These are phyloP conservation scores for Trichoderma reesei DNA, from an alignment of 495 filamentous ascomycete species.

Conservation along the genomic window DNA sequence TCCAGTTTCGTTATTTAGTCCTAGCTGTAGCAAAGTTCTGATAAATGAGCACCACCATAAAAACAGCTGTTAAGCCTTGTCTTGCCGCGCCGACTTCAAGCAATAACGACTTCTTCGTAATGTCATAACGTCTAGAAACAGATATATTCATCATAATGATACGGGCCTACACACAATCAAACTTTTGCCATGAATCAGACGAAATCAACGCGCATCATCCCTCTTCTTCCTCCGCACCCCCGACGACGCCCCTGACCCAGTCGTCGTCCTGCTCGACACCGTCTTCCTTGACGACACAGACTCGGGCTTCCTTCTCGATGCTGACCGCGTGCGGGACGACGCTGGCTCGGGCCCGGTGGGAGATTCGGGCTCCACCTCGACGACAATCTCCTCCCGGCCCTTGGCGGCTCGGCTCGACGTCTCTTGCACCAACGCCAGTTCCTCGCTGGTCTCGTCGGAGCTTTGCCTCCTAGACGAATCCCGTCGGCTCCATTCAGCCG, in stretches of 20 bases:
- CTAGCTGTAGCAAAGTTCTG: too few species aligned
- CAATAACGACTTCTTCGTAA: too few species aligned
- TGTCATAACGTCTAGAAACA: too few species aligned
- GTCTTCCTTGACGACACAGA: not conserved
- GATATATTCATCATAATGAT: conserved; percentile 1
- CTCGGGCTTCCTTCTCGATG: conserved; percentile 1
- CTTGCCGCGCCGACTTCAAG: too few species aligned
- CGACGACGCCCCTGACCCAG: not conserved
- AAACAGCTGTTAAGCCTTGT: too few species aligned
- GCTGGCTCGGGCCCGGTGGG: not conserved
- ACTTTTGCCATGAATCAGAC: not conserved
- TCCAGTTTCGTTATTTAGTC: too few species aligned
- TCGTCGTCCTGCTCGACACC: conserved; percentile 1
- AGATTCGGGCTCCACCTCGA: conserved; percentile 10
- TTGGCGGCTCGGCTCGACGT: not conserved
- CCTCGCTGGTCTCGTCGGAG: conserved; percentile 12
- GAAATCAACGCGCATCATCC: not conserved
- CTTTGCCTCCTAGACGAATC: not conserved
- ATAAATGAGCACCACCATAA: too few species aligned
- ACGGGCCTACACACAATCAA: not conserved
- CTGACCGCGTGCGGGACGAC: not conserved
- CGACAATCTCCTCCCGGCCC: conserved; percentile 8
- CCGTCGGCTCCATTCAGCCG: not conserved
- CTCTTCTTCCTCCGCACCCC: conserved; percentile 9
- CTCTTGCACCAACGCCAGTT: not conserved